Conservation (phyloP, 73 alveolate genomes). For the Blepharisma japonicum region DNA sequence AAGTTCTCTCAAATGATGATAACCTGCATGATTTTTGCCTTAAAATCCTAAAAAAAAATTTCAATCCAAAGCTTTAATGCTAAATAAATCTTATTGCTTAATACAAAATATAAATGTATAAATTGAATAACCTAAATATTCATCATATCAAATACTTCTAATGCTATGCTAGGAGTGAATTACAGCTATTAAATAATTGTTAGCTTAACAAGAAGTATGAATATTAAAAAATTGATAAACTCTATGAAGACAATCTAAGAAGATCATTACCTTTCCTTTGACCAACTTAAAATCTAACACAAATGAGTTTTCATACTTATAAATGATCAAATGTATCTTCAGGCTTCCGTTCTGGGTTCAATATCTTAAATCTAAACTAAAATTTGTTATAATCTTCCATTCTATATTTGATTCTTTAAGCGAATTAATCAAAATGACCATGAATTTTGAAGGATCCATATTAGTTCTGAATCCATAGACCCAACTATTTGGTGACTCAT, state of each 20-base stretch:
- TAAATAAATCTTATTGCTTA: no score
- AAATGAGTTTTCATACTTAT: not conserved
- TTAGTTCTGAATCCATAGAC: conserved; percentile 18
- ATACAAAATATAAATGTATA: no score
- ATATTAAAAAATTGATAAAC: not conserved
- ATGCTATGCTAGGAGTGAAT: no score
- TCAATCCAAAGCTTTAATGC: no score
- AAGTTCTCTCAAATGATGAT: no score
- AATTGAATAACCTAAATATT: no score
- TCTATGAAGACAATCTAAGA: not conserved
- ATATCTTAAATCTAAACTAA: not conserved
- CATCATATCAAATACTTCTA: no score
- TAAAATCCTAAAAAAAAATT: no score
- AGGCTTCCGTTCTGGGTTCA: no score
- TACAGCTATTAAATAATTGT: no score
- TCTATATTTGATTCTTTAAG: not conserved
- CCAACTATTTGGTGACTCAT: not conserved
- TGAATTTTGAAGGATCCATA: not conserved
- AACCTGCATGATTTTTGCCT: no score
- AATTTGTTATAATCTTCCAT: conserved; percentile 18
- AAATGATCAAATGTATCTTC: not conserved
- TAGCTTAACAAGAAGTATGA: not conserved
- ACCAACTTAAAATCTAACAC: conserved; percentile 11
- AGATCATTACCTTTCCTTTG: not conserved
- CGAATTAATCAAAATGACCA: not conserved